Percentiles rank a stretch among this genome's conserved stretches.
These are phyloP conservation scores for Entomortierella beljakovae DNA, from an alignment of 192 early-diverging fungal species.

Conservation along the genomic window DNA sequence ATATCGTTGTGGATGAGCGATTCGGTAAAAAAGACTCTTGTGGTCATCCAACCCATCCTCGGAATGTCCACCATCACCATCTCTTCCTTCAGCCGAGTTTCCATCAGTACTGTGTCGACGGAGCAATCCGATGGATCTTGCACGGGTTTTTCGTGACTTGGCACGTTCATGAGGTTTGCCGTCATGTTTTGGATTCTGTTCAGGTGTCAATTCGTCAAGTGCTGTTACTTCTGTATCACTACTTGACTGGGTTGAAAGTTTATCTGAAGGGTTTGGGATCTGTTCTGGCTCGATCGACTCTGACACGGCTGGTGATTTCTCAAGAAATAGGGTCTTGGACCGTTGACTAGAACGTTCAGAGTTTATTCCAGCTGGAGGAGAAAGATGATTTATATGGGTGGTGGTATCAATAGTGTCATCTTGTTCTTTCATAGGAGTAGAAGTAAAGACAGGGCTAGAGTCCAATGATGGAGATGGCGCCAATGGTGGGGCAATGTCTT, in stretches of 20 bases:
- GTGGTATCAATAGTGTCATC: background rate
- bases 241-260: too few relatives aligned
- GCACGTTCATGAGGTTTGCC: too few relatives aligned
- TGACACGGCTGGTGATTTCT: too few relatives aligned
- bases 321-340: too few relatives aligned
- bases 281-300: too few relatives aligned
- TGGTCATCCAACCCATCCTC: background rate
- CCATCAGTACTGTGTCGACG: background rate
- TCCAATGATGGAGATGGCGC: background rate
- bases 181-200: too few relatives aligned
- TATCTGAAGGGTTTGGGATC: too few relatives aligned
- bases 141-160: slow-evolving; percentile 21
- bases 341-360: too few relatives aligned
- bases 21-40: slow-evolving; percentile 44
- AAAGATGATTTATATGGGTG: background rate
- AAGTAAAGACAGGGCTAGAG: background rate
- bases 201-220: too few relatives aligned
- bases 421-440: background rate
- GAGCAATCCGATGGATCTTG: slow-evolving; percentile 19
- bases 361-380: too few relatives aligned
- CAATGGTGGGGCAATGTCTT: background rate
- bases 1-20: slow-evolving; percentile 51
- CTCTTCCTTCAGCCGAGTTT: background rate
- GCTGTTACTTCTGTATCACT: too few relatives aligned
- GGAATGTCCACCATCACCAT: background rate